Evolutionary conservation across 2,329 filamentous ascomycete genomes (phyloP).

Genomic region (Albifimbria verrucaria): DNA sequence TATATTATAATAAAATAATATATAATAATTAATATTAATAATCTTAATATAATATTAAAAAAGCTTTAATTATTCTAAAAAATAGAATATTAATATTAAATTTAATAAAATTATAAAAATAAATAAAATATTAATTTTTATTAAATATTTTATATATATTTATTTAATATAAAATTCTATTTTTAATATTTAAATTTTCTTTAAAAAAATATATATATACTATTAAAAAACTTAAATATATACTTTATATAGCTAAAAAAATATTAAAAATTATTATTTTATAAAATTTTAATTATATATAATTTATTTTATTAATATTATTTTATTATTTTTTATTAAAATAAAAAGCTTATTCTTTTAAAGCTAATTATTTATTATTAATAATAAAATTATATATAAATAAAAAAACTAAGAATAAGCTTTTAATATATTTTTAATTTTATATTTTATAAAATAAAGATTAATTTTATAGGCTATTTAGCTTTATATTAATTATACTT

Average conservation of each 20-base stretch:
- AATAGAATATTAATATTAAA: not conserved
- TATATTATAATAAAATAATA: constrained; percentile 1
- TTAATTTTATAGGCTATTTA: too few relatives aligned
- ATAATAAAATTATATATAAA: not conserved
- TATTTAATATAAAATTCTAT: not conserved
- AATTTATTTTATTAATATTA: not conserved
- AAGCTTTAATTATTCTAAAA: constrained; percentile 3
- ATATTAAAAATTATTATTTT: not conserved
- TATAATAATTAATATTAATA: constrained; percentile 1
- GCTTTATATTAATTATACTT: too few relatives aligned
- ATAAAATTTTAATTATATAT: not conserved
- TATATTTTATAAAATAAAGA: not conserved
- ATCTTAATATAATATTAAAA: constrained; percentile 3
- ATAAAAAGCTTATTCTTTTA: too few relatives aligned
- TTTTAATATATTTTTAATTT: not conserved
- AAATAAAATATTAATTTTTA: not conserved
- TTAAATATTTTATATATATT: constrained; percentile 2
- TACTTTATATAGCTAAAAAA: constrained; percentile 2
- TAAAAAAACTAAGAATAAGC: not conserved
- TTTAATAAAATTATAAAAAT: constrained; percentile 1
- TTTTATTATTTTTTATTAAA: constrained; percentile 1
- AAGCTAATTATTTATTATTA: constrained; percentile 3
- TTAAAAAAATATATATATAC: not conserved
- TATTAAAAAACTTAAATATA: not conserved
- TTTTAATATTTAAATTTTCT: too few relatives aligned